Base-by-base conservation (phyloP, 2,329 filamentous ascomycete genomes). In the Aspergillus hortae region DNA sequence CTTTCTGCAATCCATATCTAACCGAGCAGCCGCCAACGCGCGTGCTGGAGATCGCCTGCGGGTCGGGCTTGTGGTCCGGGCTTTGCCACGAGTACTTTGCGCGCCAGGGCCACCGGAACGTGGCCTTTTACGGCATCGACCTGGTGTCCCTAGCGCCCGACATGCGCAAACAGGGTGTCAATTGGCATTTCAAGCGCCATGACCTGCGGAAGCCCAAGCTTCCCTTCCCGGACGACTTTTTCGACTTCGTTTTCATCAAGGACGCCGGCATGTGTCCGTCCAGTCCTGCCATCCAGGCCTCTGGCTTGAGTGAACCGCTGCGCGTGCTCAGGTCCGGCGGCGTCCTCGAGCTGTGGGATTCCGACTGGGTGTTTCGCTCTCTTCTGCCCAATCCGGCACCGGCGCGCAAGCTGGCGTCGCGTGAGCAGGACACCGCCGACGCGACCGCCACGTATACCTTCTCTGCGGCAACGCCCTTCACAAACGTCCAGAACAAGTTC, bases 171-270 rank as follows among this genome's bases (percentile, higher is more conserved):
- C 85, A 86, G 61, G 89, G 89, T 44, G 87, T 96, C 78, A 86
- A 89, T 58, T 96, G 91, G 90, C 84, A 79, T 10, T 96, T 96
- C 67, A 83, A 95, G 48, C 88, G 92, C 66, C 90, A 96, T 67
- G 92, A 96, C 69, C 74, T 95, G 57, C 86, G 90, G 53, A 82
- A 83, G 54, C 69, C 80, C 2, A 89, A 90, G 0, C 82, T 92
- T 63, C 92, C 92, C 0, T 90, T 96, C 57, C 78, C 84, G 2
- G 83, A 90, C 54, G 86, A 81, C 33, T 86, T 92, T 61, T 96
- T 95, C 68, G 90, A 96, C 67, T 80, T 96, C 38, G 81, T 97
- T 62, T 90, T 96, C 78, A 80, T 90, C 65, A 96, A 96, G 70
- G 91, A 96, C 67, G 75, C 90, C 63, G 86, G 84, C 49, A 77